Base-by-base conservation (phyloP, 225 moss, liverwort and hornwort genomes). In the Sphagnum contortum region DNA sequence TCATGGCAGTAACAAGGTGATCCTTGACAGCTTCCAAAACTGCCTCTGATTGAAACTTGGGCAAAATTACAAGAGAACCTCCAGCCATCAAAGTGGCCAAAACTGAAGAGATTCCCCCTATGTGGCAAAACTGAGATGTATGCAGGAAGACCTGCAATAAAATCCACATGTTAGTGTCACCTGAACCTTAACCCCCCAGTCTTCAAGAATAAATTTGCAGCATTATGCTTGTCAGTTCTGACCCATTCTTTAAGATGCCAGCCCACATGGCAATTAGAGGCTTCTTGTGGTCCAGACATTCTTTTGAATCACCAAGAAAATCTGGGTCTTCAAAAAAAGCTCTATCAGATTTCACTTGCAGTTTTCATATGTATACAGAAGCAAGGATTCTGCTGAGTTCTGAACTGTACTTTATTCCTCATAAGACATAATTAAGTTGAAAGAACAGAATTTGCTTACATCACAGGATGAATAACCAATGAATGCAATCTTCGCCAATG, bases 101-200 rank as follows among this genome's bases (percentile, higher is more conserved):
- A 48, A 91, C 93, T 5, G 98, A 98, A 12, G 93, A 93, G 62
- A 98, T 86, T 50, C 89, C 91, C 69, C 98, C 98, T 55, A 98
- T 84, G 67, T 98, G 93, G 55, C 91, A 89, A 64, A 98, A 74
- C 47, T 91, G 84, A 61, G 89, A 79, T 63, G 77, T 84, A 64
- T 98, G 98, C 61, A 98, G 79, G 75, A 87, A 98, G 44, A 93
- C 87, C 96, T 92, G 70, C 70, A 75, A 50, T 12, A 59, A 75
- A 55, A 74, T 11, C 9, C 44, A 9, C n/a, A 57, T 48, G 14
- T 3, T 45, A 57, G 55, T 45, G 7, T 66, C 45, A 48, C 7
- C 44, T 45, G 55, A 12, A 60, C 12, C 11, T 60, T 61, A 2
- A 29, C 29, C 29, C 29, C 29, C 29, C 29, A 29, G 29, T 29